These are phyloP conservation scores for Monilinia laxa DNA, from an alignment of 2,329 filamentous ascomycete genomes.

Conservation along the genomic window DNA sequence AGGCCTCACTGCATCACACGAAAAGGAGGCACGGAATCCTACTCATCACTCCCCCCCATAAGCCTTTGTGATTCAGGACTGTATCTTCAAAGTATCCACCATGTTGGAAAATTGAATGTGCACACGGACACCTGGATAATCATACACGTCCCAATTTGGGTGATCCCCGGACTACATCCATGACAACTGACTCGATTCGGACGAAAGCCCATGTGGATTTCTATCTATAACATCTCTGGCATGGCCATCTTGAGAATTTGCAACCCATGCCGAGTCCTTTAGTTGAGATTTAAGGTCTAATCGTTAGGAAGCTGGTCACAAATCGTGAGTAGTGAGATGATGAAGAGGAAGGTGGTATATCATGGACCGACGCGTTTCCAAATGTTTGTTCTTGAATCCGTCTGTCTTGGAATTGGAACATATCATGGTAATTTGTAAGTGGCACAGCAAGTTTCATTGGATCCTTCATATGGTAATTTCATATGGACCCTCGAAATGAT, in stretches of 20 bases:
- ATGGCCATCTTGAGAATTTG: neutral
- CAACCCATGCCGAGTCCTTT: conserved; percentile 5
- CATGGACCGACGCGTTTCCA: neutral
- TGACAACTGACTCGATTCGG: conserved; percentile 10
- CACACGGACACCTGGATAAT: conserved; percentile 16
- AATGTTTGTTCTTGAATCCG: neutral
- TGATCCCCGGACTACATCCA: conserved; percentile 11
- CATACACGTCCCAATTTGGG: conserved; percentile 12
- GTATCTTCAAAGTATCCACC: neutral
- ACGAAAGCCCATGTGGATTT: conserved; percentile 4
- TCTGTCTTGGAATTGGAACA: neutral
- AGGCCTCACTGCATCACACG: neutral
- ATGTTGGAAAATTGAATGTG: neutral
- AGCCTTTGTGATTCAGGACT: conserved; percentile 1
- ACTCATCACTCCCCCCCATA: neutral
- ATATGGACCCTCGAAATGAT: neutral
- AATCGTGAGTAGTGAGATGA: conserved; percentile 3
- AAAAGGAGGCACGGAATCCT: conserved; percentile 6
- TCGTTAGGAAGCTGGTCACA: neutral
- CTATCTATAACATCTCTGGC: neutral
- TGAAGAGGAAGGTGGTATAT: conserved; percentile 19
- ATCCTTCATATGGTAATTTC: neutral
- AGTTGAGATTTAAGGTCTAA: neutral
- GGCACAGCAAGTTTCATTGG: conserved; percentile 6
- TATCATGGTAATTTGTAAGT: neutral